phyloP scores from a whole-genome alignment of 2,329 filamentous ascomycete genomes.

The Nannizziopsis arthrosporioides region DNA sequence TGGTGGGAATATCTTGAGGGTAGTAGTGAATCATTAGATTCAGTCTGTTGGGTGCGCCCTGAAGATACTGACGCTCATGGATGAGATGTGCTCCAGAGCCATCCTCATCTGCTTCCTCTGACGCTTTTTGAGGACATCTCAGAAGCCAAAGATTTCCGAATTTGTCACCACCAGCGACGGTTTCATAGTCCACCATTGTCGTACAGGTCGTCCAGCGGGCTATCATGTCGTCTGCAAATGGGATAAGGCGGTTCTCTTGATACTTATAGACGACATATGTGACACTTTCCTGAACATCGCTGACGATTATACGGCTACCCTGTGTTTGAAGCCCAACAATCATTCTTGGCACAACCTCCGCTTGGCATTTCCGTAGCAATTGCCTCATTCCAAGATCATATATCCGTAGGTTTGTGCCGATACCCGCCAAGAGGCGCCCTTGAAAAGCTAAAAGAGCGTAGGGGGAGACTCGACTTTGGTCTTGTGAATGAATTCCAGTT shows the following conservation, averaged over 20 bases:
- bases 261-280: conserved; percentile 91
- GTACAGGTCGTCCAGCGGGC: conserved; percentile 83
- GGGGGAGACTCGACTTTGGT: conserved; percentile 85
- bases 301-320: conserved; percentile 80
- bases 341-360: conserved; percentile 64
- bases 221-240: conserved; percentile 83
- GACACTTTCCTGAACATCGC: conserved; percentile 83
- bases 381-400: conserved; percentile 92
- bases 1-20: conserved; percentile 82
- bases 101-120: conserved; percentile 82
- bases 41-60: conserved; percentile 74
- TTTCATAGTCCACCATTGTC: conserved; percentile 96
- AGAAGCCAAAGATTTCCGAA: conserved; percentile 95
- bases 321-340: conserved; percentile 83
- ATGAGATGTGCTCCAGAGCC: conserved; percentile 81
- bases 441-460: conserved; percentile 88
- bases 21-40: conserved; percentile 81
- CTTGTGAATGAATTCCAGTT: conserved; percentile 91
- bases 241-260: conserved; percentile 79
- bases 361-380: conserved; percentile 81
- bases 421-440: conserved; percentile 72
- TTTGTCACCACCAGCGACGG: conserved; percentile 86
- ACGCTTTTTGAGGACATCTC: conserved; percentile 73
- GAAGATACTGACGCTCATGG: conserved; percentile 79
- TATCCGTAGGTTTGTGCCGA: conserved; percentile 69